Base-by-base conservation (phyloP, 176 grass and related monocot species). In the Neostapfia colusana region DNA sequence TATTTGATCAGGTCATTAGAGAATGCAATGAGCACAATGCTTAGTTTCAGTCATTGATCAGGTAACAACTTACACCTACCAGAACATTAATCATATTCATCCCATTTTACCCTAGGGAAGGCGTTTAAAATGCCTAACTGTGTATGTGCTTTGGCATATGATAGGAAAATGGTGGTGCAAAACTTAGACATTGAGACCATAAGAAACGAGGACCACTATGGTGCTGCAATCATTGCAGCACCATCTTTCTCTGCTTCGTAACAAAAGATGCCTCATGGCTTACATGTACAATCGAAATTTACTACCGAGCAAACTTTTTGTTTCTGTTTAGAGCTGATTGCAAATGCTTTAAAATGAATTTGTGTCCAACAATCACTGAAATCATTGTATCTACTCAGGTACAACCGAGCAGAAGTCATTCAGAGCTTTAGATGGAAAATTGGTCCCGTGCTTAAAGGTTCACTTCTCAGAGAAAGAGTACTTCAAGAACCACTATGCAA, bases 221-320 rank as follows among this genome's bases (percentile, higher is more conserved):
- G 95, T 36, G 91, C 91, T 38, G 91, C 90, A 68, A 90, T 95
- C 40, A n/a, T n/a, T n/a, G n/a, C n/a, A n/a, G n/a, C 95, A 95
- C 62, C 91, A 95, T 76, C 95, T 99, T 83, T 94, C 95, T 42
- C 85, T 95, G 63, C 89, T 89, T 69, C 91, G 85, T 79, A 95
- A 98, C 76, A 98, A 98, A 90, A 91, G 91, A 87, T 90, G 95
- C 57, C 95, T 94, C 63, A 94, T 98, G 89, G 89, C 91, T 84
- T 98, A 98, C 80, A 85, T 94, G 95, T 94, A 97, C 63, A 76
- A 48, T 81, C 12, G 43, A 63, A 36, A 17, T 57, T 82, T 48
- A 63, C 37, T 41, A 4, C 18, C 65, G 65, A 40, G 21, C 31
- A 48, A 45, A 53, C 3, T 10, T 53, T 45, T 23, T 23, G 0